A percentile compares a stretch with the other conserved stretches of the same genome.
phyloP scores from a whole-genome alignment of 768 basidiomycete genomes.

The Boletus fagicola region DNA sequence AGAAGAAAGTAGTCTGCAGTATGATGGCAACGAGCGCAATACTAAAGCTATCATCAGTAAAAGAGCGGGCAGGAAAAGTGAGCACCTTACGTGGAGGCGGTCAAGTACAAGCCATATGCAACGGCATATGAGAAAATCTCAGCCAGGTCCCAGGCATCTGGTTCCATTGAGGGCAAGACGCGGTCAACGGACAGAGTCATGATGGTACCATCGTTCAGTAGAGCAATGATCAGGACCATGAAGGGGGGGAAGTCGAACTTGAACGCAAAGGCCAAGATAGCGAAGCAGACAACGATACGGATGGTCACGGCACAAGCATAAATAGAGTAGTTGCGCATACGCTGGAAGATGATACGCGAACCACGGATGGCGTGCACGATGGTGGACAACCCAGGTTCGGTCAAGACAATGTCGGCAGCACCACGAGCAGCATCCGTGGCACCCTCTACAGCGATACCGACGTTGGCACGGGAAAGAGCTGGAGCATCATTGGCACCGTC shows the following conservation, averaged over 20 bases:
- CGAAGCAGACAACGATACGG: constrained; percentile 98
- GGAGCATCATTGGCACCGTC: constrained; percentile 99
- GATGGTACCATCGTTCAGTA: constrained; percentile 98
- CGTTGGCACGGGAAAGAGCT: constrained; percentile 96
- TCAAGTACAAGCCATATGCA: constrained; percentile 93
- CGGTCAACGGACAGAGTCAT: constrained; percentile 98
- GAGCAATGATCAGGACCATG: constrained; percentile 98
- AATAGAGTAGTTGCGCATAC: constrained; percentile 99
- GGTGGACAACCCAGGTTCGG: constrained; percentile 97
- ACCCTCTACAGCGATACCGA: constrained; percentile 99
- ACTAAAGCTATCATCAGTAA: constrained; percentile 37
- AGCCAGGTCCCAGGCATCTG: constrained; percentile 93
- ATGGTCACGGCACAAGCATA: constrained; percentile 96
- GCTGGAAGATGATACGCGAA: constrained; percentile 98
- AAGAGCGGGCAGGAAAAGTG: neutral
- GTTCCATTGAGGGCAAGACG: constrained; percentile 87
- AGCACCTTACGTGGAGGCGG: constrained; percentile 75
- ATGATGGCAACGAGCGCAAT: constrained; percentile 80
- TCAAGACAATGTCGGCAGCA: constrained; percentile 97
- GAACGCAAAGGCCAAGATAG: constrained; percentile 93
- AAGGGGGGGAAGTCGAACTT: constrained; percentile 99
- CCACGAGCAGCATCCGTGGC: constrained; percentile 98
- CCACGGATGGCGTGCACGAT: constrained; percentile 99
- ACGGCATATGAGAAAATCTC: constrained; percentile 97
- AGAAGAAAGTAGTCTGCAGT: constrained; percentile 87